Evolutionary conservation across 352 stramenopile genomes (phyloP).

Genomic region (Phytophthora brassicae): DNA sequence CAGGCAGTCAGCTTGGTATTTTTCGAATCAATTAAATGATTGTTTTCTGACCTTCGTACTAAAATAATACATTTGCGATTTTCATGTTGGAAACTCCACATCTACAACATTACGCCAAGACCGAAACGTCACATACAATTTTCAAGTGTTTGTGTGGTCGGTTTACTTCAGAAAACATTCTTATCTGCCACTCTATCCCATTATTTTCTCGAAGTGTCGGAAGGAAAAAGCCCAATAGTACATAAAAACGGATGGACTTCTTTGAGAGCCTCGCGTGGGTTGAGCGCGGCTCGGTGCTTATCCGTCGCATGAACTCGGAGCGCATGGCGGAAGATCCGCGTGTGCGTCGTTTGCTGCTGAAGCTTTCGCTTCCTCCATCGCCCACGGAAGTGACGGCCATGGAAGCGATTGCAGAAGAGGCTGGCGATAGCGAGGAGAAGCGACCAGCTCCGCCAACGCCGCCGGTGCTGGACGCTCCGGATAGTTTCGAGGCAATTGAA

Average conservation of each 20-base stretch:
- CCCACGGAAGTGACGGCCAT: slow-evolving; percentile 27
- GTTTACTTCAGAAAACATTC: slow-evolving; percentile 7
- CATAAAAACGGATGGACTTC: slow-evolving; percentile 29
- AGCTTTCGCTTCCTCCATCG: slow-evolving; percentile 29
- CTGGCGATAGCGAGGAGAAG: slow-evolving; percentile 35
- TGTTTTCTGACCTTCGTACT: slow-evolving; percentile 9
- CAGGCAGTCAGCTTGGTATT: not conserved
- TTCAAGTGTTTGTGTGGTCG: not conserved
- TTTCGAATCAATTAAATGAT: not conserved
- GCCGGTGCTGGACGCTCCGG: slow-evolving; percentile 34
- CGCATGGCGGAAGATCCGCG: slow-evolving; percentile 83
- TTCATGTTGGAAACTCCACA: too few relatives aligned
- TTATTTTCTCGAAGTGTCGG: slow-evolving; percentile 10
- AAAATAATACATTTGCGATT: slow-evolving; percentile 9
- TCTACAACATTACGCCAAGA: too few relatives aligned
- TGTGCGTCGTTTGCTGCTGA: slow-evolving; percentile 62
- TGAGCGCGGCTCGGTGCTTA: slow-evolving; percentile 79
- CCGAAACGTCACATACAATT: slow-evolving; percentile 3
- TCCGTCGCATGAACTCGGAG: slow-evolving; percentile 89
- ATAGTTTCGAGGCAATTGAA: slow-evolving; percentile 77
- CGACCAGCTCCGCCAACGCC: slow-evolving; percentile 23
- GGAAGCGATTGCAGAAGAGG: slow-evolving; percentile 34
- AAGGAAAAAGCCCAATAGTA: not conserved
- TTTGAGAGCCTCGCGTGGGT: slow-evolving; percentile 65
- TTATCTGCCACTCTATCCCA: slow-evolving; percentile 11